Percentiles rank a stretch among this genome's conserved stretches.
Evolutionary conservation across 1,284 basidiomycete species (phyloP).

Genomic region (Trichosporon sp.): DNA sequence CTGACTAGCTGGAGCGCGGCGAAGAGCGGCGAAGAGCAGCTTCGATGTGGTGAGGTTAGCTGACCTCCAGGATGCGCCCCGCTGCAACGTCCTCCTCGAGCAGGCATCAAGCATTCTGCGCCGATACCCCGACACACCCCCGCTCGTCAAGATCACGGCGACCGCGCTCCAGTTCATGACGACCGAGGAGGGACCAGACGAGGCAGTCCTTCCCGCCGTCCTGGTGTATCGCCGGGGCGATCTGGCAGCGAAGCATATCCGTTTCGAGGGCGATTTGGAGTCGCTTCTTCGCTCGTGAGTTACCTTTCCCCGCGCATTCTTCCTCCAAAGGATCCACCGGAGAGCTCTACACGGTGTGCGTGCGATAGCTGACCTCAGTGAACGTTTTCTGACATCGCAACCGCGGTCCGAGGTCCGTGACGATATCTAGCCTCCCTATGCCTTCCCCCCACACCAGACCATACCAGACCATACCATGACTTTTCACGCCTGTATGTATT

Average conservation of each 20-base stretch:
- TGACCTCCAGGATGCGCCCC: constrained; percentile 42
- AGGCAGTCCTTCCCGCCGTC: constrained; percentile 54
- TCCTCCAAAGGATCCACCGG: too few species aligned
- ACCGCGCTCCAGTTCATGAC: constrained; percentile 15
- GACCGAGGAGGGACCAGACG: constrained; percentile 40
- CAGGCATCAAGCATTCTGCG: neutral
- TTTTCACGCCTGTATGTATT: constrained; percentile 2
- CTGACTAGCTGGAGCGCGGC: too few species aligned
- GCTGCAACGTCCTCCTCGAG: constrained; percentile 42
- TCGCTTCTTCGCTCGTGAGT: constrained; percentile 46
- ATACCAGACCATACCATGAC: neutral
- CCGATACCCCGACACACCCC: neutral
- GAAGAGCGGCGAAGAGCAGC: too few species aligned
- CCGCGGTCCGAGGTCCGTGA: neutral
- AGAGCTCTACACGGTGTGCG: too few species aligned
- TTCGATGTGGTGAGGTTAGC: neutral
- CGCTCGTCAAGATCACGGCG: neutral
- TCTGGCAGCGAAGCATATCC: constrained; percentile 41
- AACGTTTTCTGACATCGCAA: neutral
- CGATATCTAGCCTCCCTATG: neutral
- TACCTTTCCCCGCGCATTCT: neutral
- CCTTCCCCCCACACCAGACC: neutral
- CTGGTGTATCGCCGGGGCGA: constrained; percentile 53
- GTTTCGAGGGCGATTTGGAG: constrained; percentile 49
- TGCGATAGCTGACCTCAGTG: neutral